phyloP scores from a whole-genome alignment of 2,329 filamentous ascomycete species.

The Zasmidium cellare region DNA sequence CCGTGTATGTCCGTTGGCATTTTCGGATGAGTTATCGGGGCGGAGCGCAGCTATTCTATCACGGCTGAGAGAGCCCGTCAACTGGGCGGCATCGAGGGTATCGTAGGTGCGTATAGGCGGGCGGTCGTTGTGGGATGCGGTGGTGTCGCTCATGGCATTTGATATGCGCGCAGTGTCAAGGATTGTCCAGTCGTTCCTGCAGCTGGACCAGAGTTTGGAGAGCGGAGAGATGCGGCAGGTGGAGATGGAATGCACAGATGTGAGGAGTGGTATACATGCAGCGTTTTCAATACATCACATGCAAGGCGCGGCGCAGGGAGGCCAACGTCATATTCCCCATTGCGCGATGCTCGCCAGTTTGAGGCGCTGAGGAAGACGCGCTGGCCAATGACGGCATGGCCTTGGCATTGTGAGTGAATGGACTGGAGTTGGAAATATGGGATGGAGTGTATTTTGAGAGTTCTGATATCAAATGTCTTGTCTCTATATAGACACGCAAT shows the following conservation, averaged over 20 bases:
- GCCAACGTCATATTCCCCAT: not conserved
- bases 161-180: not conserved
- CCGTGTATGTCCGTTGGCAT: not conserved
- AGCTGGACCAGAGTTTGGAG: conserved; percentile 1
- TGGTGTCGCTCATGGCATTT: not conserved
- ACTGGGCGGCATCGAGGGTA: conserved; percentile 22
- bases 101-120: conserved; percentile 9
- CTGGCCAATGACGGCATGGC: not conserved
- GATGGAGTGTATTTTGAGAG: too few species aligned
- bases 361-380: not conserved
- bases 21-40: conserved; percentile 2
- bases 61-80: conserved; percentile 18
- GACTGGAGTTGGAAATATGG: not conserved
- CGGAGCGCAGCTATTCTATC: conserved; percentile 22
- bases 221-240: too few species aligned
- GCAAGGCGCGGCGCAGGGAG: not conserved
- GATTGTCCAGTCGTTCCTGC: conserved; percentile 8
- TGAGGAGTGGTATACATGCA: not conserved
- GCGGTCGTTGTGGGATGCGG: not conserved
- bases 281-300: not conserved
- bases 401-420: not conserved
- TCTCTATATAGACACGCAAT: too few species aligned
- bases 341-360: not conserved
- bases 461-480: too few species aligned
- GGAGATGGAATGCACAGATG: too few species aligned